A percentile compares a stretch with the other conserved stretches of the same genome.
phyloP scores from a whole-genome alignment of 1,284 basidiomycete genomes.

The Boletus sp. region DNA sequence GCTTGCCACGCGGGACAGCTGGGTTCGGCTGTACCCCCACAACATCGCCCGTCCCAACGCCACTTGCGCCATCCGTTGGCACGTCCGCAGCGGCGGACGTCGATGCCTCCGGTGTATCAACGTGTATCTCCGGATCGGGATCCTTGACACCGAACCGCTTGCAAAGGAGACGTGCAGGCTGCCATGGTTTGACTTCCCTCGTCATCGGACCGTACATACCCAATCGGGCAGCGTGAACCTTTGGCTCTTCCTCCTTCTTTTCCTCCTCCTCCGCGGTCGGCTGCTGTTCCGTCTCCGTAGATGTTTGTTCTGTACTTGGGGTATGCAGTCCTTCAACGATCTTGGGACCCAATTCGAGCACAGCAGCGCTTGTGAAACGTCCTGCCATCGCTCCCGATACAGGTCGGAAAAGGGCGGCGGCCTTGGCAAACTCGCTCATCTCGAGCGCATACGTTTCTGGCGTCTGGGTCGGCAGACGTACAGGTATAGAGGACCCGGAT shows the following conservation, averaged over 20 bases:
- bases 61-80: conserved; percentile 15
- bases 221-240: conserved; percentile 75
- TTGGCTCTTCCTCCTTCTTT: conserved; percentile 64
- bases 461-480: conserved; percentile 53
- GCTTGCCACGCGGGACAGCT: conserved; percentile 33
- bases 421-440: conserved; percentile 81
- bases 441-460: conserved; percentile 78
- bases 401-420: conserved; percentile 89
- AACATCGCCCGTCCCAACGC: conserved; percentile 13
- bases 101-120: conserved; percentile 22
- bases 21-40: conserved; percentile 12
- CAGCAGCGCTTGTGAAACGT: conserved; percentile 80
- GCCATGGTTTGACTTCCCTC: conserved; percentile 71
- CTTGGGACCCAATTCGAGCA: conserved; percentile 62
- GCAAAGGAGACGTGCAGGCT: conserved; percentile 81
- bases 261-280: conserved; percentile 47
- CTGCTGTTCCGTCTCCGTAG: conserved; percentile 31
- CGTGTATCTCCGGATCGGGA: conserved; percentile 53
- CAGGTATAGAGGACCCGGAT: conserved; percentile 41
- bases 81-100: conserved; percentile 19
- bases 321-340: conserved; percentile 75
- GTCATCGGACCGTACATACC: conserved; percentile 91
- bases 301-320: conserved; percentile 43
- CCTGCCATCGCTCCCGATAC: conserved; percentile 91
- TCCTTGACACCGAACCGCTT: conserved; percentile 95